phyloP scores from a whole-genome alignment of 306 rosid genomes.

The Pyrus betulifolia region DNA sequence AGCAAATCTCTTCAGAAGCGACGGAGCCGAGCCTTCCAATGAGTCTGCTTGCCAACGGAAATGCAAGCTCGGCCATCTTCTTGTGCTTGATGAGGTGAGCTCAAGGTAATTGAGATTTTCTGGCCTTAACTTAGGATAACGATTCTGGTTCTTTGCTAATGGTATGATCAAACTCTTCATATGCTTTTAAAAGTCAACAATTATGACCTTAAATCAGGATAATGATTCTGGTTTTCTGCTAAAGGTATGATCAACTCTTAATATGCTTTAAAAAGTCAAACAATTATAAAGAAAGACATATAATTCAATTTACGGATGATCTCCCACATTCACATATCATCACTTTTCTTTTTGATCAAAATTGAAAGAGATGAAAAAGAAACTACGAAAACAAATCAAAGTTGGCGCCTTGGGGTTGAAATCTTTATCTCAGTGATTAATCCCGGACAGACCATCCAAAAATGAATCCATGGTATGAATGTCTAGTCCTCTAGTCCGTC shows the following conservation, averaged over 20 bases:
- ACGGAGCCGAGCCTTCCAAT: neutral
- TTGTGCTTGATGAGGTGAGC: neutral
- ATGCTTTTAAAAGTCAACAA: neutral
- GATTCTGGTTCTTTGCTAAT: neutral
- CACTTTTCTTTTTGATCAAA: slow-evolving; percentile 4
- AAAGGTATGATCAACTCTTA: too few species aligned
- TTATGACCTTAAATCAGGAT: too few species aligned
- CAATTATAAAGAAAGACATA: too few species aligned
- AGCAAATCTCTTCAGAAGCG: neutral
- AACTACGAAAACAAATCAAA: neutral
- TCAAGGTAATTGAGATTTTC: too few species aligned
- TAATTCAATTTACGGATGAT: neutral
- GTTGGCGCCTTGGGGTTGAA: slow-evolving; percentile 3
- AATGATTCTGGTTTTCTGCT: too few species aligned
- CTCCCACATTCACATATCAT: neutral
- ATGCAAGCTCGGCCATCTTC: neutral
- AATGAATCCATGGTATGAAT: slow-evolving; percentile 32
- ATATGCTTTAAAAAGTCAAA: too few species aligned
- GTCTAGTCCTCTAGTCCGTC: slow-evolving; percentile 85
- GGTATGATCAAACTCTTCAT: too few species aligned
- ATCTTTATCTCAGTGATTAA: slow-evolving; percentile 41
- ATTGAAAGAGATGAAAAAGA: neutral
- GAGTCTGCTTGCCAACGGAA: neutral
- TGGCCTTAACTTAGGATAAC: too few species aligned
- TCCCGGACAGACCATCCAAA: slow-evolving; percentile 32